Evolutionary conservation across 225 moss, liverwort and hornwort species (phyloP).

Genomic region (Polytrichum commune): DNA sequence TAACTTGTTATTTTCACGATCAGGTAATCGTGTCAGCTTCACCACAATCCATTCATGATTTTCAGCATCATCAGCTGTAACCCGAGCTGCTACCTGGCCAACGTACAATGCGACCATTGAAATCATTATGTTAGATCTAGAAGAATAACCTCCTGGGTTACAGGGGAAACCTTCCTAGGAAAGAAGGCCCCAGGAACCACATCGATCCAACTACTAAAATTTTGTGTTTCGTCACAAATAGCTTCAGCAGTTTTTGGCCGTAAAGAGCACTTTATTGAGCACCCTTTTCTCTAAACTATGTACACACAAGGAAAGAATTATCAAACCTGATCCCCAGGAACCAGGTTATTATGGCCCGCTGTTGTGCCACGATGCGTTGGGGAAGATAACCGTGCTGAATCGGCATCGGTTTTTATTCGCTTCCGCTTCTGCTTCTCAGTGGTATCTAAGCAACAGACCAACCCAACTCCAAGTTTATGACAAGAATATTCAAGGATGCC

Average conservation of each 20-base stretch:
- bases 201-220: neutral
- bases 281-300: no score
- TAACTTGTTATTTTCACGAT: conserved; percentile 64
- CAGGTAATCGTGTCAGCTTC: conserved; percentile 61
- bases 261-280: no score
- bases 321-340: conserved; percentile 64
- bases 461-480: conserved; percentile 7
- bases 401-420: conserved; percentile 65
- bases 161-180: neutral
- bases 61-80: conserved; percentile 69
- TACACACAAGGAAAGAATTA: neutral
- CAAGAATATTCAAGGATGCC: no score
- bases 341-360: conserved; percentile 40
- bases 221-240: neutral
- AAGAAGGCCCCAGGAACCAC: conserved; percentile 2
- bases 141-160: neutral
- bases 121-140: conserved; percentile 9
- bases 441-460: conserved; percentile 29
- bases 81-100: conserved; percentile 76
- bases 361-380: conserved; percentile 65
- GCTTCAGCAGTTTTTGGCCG: neutral
- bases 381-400: conserved; percentile 71
- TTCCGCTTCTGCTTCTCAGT: conserved; percentile 77
- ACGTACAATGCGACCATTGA: no score
- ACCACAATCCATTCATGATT: conserved; percentile 96